Percentiles rank a stretch among this genome's conserved stretches.
Evolutionary conservation across 2,329 filamentous ascomycete species (phyloP).

Genomic region (Biscogniauxia sp.): DNA sequence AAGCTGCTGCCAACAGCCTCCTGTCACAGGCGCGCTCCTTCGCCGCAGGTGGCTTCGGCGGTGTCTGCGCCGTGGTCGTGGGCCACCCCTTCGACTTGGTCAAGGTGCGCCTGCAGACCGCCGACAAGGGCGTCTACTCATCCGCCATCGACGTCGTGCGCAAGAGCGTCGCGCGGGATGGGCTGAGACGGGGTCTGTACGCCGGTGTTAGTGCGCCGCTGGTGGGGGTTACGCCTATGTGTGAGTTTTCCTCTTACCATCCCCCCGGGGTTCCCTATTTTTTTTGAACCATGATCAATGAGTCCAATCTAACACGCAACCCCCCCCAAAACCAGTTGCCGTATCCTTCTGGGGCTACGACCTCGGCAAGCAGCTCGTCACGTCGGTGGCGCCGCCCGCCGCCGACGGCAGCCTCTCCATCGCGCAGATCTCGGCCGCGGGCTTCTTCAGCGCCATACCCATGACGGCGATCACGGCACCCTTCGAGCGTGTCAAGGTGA

Average conservation of each 20-base stretch:
- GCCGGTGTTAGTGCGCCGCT: constrained; percentile 95
- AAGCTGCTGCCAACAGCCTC: constrained; percentile 37
- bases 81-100: constrained; percentile 97
- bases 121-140: constrained; percentile 87
- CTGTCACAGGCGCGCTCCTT: constrained; percentile 71
- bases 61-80: constrained; percentile 89
- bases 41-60: constrained; percentile 86
- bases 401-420: constrained; percentile 74
- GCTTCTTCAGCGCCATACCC: constrained; percentile 96
- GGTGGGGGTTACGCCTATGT: constrained; percentile 97
- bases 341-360: constrained; percentile 87
- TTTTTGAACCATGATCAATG: no score
- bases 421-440: constrained; percentile 83
- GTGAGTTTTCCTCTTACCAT: constrained; percentile 64
- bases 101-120: constrained; percentile 95
- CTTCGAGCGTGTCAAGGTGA: constrained; percentile 98
- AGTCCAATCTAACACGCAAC: no score
- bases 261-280: not conserved
- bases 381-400: constrained; percentile 60
- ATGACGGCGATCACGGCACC: constrained; percentile 98
- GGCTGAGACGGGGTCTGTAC: constrained; percentile 77
- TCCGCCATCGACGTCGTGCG: constrained; percentile 88
- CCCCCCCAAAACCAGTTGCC: constrained; percentile 48
- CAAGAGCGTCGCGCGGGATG: constrained; percentile 85
- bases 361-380: constrained; percentile 86